Evolutionary conservation across 768 basidiomycete species (phyloP).

Genomic region (Phlegmacium glaucopus): DNA sequence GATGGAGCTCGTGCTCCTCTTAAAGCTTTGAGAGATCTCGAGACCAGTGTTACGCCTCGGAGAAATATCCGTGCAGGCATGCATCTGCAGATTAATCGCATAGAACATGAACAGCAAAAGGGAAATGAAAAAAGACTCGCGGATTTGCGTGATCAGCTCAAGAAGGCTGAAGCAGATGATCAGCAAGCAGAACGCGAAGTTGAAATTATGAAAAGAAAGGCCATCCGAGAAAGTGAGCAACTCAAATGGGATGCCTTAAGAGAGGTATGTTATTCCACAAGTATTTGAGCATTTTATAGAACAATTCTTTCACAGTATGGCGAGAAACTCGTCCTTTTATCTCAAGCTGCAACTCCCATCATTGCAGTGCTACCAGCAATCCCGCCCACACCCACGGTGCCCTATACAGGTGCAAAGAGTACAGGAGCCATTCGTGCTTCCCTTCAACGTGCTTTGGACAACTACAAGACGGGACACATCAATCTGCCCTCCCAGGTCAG

Average conservation of each 20-base stretch:
- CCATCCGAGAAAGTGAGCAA: conserved; percentile 68
- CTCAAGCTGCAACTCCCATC: conserved; percentile 67
- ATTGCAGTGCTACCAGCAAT: conserved; percentile 59
- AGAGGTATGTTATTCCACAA: conserved; percentile 48
- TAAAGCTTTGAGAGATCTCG: conserved; percentile 73
- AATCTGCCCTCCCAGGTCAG: conserved; percentile 44
- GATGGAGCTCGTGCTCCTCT: conserved; percentile 62
- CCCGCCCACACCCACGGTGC: conserved; percentile 53
- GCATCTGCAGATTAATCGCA: conserved; percentile 54
- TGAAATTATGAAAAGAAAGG: conserved; percentile 72
- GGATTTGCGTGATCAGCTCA: conserved; percentile 70
- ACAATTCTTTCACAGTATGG: conserved; percentile 50
- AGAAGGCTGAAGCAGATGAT: conserved; percentile 62
- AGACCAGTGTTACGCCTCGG: conserved; percentile 55
- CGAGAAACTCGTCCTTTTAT: conserved; percentile 72
- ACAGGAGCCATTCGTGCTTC: conserved; percentile 72
- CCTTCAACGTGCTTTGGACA: conserved; percentile 75
- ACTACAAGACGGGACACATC: conserved; percentile 68
- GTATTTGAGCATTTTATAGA: conserved; percentile 3
- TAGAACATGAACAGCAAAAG: conserved; percentile 66
- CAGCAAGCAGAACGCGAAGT: conserved; percentile 66
- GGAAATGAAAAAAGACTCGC: conserved; percentile 63
- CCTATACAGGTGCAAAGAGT: conserved; percentile 58
- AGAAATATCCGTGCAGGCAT: conserved; percentile 57
- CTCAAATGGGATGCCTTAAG: conserved; percentile 78